Evolutionary conservation across 495 filamentous ascomycete genomes (phyloP).

Genomic region (Corynascus novoguineensis): DNA sequence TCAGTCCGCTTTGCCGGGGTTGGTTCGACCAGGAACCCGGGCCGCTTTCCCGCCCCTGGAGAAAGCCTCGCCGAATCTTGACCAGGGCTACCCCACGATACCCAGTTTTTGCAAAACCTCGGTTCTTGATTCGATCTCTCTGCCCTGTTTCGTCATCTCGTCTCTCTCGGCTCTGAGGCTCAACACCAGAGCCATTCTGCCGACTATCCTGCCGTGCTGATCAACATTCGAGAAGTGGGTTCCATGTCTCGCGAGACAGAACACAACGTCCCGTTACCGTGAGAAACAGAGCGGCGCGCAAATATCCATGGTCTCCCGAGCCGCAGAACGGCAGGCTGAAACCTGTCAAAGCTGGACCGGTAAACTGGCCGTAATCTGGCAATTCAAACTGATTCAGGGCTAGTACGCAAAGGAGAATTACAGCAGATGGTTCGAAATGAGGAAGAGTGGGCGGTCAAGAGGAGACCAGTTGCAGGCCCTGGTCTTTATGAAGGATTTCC

Average conservation of each 20-base stretch:
- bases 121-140: constrained; percentile 12
- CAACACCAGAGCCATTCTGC: constrained; percentile 11
- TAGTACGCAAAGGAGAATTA: neutral
- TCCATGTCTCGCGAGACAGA: neutral
- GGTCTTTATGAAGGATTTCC: neutral
- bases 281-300: neutral
- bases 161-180: constrained; percentile 10
- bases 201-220: constrained; percentile 17
- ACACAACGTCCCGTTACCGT: neutral
- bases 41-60: constrained; percentile 21
- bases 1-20: constrained; percentile 11
- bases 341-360: neutral
- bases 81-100: constrained; percentile 6
- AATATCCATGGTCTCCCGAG: neutral
- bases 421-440: neutral
- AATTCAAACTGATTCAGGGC: neutral
- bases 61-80: constrained; percentile 11
- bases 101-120: constrained; percentile 15
- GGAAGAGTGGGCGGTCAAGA: neutral
- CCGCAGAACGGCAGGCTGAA: neutral
- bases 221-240: constrained; percentile 10
- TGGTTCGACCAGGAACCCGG: constrained; percentile 21
- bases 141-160: constrained; percentile 9
- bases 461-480: neutral
- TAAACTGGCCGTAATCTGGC: neutral